Evolutionary conservation across 805 yeast genomes (phyloP).

Genomic region (Candida silvatica): DNA sequence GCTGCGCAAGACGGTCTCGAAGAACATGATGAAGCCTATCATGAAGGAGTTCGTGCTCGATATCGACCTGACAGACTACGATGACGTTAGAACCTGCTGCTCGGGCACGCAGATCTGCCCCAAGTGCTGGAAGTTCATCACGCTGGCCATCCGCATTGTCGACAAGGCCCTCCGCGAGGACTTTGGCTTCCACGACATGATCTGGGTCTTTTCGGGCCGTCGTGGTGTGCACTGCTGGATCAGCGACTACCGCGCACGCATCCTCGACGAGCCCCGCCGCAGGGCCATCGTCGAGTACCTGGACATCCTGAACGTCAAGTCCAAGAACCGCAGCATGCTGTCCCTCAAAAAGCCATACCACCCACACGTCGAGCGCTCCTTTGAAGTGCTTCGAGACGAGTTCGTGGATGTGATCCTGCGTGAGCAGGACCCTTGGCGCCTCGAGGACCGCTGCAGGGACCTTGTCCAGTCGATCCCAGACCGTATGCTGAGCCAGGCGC

Average conservation of each 20-base stretch:
- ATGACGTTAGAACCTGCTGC: conserved; percentile 89
- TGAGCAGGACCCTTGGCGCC: conserved; percentile 85
- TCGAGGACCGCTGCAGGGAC: conserved; percentile 44
- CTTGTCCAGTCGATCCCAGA: conserved; percentile 59
- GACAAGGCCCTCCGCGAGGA: conserved; percentile 70
- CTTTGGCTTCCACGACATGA: conserved; percentile 77
- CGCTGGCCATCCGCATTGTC: conserved; percentile 71
- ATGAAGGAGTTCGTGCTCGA: conserved; percentile 89
- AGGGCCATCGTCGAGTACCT: conserved; percentile 77
- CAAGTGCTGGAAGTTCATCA: conserved; percentile 91
- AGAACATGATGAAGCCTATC: conserved; percentile 69
- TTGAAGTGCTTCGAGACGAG: conserved; percentile 52
- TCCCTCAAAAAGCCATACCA: conserved; percentile 73
- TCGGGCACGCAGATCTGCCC: conserved; percentile 73
- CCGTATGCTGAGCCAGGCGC: conserved; percentile 39
- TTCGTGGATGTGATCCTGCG: conserved; percentile 60
- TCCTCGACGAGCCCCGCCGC: conserved; percentile 63
- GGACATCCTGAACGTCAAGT: conserved; percentile 56
- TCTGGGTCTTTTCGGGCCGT: conserved; percentile 97
- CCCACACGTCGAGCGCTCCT: conserved; percentile 76
- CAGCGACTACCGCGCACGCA: conserved; percentile 76
- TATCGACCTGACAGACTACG: conserved; percentile 97
- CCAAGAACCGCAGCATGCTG: conserved; percentile 36
- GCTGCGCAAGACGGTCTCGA: conserved; percentile 69
- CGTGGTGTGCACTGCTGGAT: conserved; percentile 99